These are phyloP conservation scores for Eucalyptus caleyi DNA, from an alignment of 345 rosid genomes.

Conservation along the genomic window DNA sequence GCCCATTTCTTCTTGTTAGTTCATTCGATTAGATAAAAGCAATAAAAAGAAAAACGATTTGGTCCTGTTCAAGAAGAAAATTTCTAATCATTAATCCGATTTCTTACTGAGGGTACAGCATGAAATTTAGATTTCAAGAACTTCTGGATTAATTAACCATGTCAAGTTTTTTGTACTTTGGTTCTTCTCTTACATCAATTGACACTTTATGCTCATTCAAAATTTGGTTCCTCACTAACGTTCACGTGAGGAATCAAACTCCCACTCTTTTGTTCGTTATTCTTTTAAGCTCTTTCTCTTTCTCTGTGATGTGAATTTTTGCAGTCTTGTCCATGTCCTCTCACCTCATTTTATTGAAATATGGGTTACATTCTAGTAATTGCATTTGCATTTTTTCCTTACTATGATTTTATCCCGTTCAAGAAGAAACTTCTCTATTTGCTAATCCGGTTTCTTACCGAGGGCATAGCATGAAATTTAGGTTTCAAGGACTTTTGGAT, in stretches of 20 bases:
- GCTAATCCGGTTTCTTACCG: not conserved
- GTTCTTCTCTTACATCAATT: not conserved
- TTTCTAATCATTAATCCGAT: not conserved
- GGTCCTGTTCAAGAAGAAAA: too few relatives aligned
- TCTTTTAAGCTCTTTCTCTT: not conserved
- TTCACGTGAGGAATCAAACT: not conserved
- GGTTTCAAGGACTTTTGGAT: not conserved
- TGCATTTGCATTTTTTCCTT: not conserved
- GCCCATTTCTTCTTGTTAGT: too few relatives aligned
- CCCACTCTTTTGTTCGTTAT: not conserved
- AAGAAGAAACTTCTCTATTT: not conserved
- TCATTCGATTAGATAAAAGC: too few relatives aligned
- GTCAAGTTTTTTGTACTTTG: not conserved
- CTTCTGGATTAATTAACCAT: not conserved
- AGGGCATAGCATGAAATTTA: not conserved
- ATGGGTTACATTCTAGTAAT: not conserved
- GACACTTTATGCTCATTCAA: too few relatives aligned
- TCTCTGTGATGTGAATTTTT: not conserved
- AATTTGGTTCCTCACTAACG: too few relatives aligned
- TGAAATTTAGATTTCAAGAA: not conserved
- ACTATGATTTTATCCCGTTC: not conserved
- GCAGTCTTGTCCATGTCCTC: too few relatives aligned
- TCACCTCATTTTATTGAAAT: not conserved
- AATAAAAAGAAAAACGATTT: too few relatives aligned
- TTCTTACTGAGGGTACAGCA: not conserved